Percentiles rank a stretch among this genome's conserved stretches.
These are phyloP conservation scores for Zoysia pacifica DNA, from an alignment of 176 grass and related monocot species.

Conservation along the genomic window DNA sequence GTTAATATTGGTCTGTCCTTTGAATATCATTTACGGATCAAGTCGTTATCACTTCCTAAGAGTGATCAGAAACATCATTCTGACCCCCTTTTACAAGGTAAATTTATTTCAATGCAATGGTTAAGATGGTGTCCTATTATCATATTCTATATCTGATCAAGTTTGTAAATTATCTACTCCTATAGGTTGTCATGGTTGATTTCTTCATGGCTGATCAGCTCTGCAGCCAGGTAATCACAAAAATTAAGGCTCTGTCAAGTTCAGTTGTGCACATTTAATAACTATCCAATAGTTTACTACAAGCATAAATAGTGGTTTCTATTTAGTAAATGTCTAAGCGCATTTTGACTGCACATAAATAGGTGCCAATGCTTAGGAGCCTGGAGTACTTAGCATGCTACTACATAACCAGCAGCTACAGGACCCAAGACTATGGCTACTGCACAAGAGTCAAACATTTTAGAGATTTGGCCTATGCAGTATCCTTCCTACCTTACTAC, in stretches of 20 bases:
- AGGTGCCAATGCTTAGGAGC: slow-evolving; percentile 94
- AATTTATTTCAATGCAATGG: slow-evolving; percentile 26
- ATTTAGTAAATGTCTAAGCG: slow-evolving; percentile 37
- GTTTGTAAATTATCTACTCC: slow-evolving; percentile 18
- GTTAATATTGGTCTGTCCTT: slow-evolving; percentile 76
- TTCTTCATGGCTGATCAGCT: slow-evolving; percentile 99
- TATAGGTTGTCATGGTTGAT: slow-evolving; percentile 98
- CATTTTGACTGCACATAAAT: slow-evolving; percentile 36
- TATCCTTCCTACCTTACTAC: slow-evolving; percentile 97
- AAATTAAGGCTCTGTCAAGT: slow-evolving; percentile 18
- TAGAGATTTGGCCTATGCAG: slow-evolving; percentile 87
- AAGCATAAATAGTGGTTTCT: slow-evolving; percentile 23
- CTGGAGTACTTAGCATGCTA: slow-evolving; percentile 94
- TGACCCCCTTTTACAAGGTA: slow-evolving; percentile 97
- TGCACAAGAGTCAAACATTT: slow-evolving; percentile 94
- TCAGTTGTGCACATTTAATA: slow-evolving; percentile 7
- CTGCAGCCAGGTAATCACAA: slow-evolving; percentile 80
- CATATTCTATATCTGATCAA: slow-evolving; percentile 28
- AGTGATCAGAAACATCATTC: slow-evolving; percentile 86
- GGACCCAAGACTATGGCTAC: slow-evolving; percentile 92
- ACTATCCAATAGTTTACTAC: slow-evolving; percentile 17
- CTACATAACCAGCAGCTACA: slow-evolving; percentile 93
- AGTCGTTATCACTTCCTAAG: slow-evolving; percentile 79
- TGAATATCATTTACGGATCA: slow-evolving; percentile 77
- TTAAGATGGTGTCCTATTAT: background rate